Conservation (phyloP, 352 stramenopile genomes). For the Aphanomyces invadans region DNA sequence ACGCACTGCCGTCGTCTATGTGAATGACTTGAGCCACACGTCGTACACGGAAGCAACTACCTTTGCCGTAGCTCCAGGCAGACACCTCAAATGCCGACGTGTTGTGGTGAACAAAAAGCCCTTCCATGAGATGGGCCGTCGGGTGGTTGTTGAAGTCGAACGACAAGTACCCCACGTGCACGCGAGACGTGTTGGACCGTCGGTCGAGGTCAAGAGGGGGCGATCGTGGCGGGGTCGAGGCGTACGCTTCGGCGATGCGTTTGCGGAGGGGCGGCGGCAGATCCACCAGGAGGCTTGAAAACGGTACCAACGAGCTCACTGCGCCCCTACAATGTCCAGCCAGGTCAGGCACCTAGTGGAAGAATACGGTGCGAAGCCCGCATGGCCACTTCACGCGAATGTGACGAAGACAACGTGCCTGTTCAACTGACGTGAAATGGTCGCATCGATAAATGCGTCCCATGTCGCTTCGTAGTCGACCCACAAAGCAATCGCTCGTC, state of each 20-base stretch:
- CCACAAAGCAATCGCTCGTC: background rate
- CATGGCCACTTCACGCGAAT: too few relatives aligned
- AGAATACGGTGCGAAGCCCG: too few relatives aligned
- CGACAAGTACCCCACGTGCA: constrained; percentile 69
- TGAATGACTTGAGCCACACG: background rate
- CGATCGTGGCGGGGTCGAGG: background rate
- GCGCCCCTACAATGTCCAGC: constrained; percentile 28
- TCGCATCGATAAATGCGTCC: background rate
- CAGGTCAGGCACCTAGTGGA: constrained; percentile 42
- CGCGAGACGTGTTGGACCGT: constrained; percentile 7
- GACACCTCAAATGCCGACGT: constrained; percentile 27
- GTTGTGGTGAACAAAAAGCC: constrained; percentile 48
- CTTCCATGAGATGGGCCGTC: constrained; percentile 68
- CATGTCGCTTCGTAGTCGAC: background rate
- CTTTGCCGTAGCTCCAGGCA: constrained; percentile 51
- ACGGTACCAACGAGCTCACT: constrained; percentile 42
- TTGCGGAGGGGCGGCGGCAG: constrained; percentile 34
- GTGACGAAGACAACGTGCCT: background rate
- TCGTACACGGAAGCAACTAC: background rate
- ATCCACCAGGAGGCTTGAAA: constrained; percentile 56
- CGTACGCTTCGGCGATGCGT: constrained; percentile 31
- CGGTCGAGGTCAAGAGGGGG: constrained; percentile 1
- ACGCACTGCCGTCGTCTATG: constrained; percentile 43
- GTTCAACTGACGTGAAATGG: background rate
- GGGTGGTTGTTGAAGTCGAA: constrained; percentile 79